Conservation (phyloP, 2,329 filamentous ascomycete genomes). For the Penicillium crustosum region DNA sequence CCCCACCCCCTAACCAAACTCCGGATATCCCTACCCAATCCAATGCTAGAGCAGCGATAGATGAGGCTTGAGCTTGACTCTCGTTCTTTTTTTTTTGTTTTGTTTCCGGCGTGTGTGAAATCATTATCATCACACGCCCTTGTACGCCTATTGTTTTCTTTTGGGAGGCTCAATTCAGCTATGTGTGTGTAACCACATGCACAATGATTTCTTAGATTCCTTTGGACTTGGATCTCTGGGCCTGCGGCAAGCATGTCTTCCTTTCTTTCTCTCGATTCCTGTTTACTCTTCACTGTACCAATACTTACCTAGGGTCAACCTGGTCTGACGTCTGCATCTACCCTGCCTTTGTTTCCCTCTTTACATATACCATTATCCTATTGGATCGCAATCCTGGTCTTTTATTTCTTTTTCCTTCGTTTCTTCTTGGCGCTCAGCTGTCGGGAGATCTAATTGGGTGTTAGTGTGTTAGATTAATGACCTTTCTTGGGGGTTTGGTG, state of each 20-base stretch:
- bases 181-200: not conserved
- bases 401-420: not conserved
- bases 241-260: not conserved
- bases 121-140: not conserved
- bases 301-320: slow-evolving; percentile 1
- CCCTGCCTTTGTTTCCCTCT: not conserved
- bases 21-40: not conserved
- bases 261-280: not conserved
- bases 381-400: not conserved
- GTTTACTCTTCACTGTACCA: slow-evolving; percentile 9
- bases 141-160: slow-evolving; percentile 8
- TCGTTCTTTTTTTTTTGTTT: not conserved
- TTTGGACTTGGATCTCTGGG: not conserved
- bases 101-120: not conserved
- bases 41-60: slow-evolving; percentile 7
- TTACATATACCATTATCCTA: slow-evolving; percentile 11
- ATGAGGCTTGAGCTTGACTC: not conserved
- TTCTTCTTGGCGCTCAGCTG: not conserved
- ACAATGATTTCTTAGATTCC: not conserved
- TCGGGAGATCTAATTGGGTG: not conserved
- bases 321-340: slow-evolving; percentile 4
- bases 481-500: not conserved
- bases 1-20: not conserved
- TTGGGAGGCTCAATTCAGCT: not conserved
- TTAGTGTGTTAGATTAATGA: not conserved